Evolutionary conservation across 2,329 filamentous ascomycete species (phyloP).

Genomic region (Fusarium sp.): DNA sequence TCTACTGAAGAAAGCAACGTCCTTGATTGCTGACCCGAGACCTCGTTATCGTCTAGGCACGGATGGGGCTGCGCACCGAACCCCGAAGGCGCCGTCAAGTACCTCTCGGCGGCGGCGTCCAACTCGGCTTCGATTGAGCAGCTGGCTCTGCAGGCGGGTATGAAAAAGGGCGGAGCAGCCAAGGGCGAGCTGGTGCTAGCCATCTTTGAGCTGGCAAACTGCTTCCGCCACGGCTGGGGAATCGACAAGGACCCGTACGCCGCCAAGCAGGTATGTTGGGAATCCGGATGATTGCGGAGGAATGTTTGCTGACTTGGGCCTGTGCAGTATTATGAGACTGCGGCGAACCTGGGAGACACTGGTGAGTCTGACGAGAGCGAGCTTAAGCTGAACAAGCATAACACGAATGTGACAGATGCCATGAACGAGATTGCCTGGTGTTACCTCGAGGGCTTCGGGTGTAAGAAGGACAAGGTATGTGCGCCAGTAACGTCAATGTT

Average conservation of each 20-base stretch:
- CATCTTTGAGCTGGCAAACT: slow-evolving; percentile 94
- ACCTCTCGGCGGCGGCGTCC: slow-evolving; percentile 87
- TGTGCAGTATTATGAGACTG: slow-evolving; percentile 92
- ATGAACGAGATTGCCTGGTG: slow-evolving; percentile 99
- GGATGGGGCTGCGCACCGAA: slow-evolving; percentile 90
- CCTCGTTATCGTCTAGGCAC: slow-evolving; percentile 68
- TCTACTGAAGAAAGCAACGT: slow-evolving; percentile 5
- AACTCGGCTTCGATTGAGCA: slow-evolving; percentile 91
- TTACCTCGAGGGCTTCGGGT: slow-evolving; percentile 95
- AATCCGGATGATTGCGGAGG: background rate
- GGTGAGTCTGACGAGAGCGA: slow-evolving; percentile 57
- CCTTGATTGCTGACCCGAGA: slow-evolving; percentile 29
- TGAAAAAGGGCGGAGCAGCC: slow-evolving; percentile 92
- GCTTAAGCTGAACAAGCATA: slow-evolving; percentile 12
- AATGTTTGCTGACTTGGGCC: slow-evolving; percentile 11
- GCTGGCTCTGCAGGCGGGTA: slow-evolving; percentile 84
- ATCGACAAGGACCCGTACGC: slow-evolving; percentile 87
- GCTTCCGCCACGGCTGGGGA: slow-evolving; percentile 95
- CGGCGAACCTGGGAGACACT: slow-evolving; percentile 93
- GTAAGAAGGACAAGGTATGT: slow-evolving; percentile 98
- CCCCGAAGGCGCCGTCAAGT: slow-evolving; percentile 79
- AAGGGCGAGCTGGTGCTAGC: slow-evolving; percentile 97
- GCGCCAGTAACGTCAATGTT: slow-evolving; percentile 8
- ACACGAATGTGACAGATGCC: slow-evolving; percentile 70
- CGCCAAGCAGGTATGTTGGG: slow-evolving; percentile 72